A percentile compares a stretch with the other conserved stretches of the same genome.
Evolutionary conservation across 441 rosid species (phyloP).

Genomic region (Biscutella auriculata): DNA sequence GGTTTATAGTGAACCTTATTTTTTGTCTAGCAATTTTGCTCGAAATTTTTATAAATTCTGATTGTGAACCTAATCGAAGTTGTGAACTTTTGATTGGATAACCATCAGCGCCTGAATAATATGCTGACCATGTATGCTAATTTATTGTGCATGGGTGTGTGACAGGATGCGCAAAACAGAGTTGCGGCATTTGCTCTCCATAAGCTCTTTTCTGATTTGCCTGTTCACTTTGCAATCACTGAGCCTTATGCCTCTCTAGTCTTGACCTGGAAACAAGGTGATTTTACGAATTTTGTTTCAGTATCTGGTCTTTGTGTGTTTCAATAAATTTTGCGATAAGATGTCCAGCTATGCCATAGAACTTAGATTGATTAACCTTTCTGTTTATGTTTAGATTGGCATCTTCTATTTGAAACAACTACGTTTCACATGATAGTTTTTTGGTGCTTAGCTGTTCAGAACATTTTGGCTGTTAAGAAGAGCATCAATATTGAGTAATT

Average conservation of each 20-base stretch:
- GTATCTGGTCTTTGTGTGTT: not conserved
- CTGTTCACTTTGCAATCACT: slow-evolving; percentile 53
- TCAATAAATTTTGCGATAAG: not conserved
- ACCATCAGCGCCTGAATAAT: not conserved
- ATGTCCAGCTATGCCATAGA: not conserved
- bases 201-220: slow-evolving; percentile 66
- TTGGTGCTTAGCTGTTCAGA: not conserved
- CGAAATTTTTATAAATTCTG: slow-evolving; percentile 1
- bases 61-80: not conserved
- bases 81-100: not conserved
- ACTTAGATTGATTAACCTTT: not conserved
- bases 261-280: slow-evolving; percentile 73
- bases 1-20: not conserved
- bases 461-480: not conserved
- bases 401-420: no score
- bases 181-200: slow-evolving; percentile 78
- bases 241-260: slow-evolving; percentile 73
- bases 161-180: slow-evolving; percentile 86
- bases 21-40: not conserved
- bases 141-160: slow-evolving; percentile 2
- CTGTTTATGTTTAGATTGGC: not conserved
- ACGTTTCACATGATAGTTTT: not conserved
- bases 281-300: slow-evolving; percentile 10
- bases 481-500: not conserved
- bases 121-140: slow-evolving; percentile 1